Percentiles rank a stretch among this genome's conserved stretches.
phyloP scores from a whole-genome alignment of 331 rosid genomes.

The Pyracantha coccinea region DNA sequence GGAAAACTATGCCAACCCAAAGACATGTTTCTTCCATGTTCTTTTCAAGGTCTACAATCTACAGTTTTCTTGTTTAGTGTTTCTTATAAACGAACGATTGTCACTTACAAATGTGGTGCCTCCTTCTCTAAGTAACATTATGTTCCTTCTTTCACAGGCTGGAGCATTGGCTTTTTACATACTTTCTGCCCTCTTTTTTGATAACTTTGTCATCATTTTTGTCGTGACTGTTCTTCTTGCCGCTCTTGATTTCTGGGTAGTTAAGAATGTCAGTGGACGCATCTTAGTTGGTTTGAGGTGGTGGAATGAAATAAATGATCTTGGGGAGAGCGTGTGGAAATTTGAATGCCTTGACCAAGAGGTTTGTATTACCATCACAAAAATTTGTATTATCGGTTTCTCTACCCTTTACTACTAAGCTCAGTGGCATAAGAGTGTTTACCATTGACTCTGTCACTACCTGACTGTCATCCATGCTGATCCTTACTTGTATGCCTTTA shows the following conservation, averaged over 20 bases:
- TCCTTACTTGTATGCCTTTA: conserved; percentile 18
- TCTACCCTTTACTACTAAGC: neutral
- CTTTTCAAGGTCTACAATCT: conserved; percentile 66
- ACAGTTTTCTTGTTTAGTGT: neutral
- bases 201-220: conserved; percentile 84
- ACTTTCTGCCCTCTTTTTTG: conserved; percentile 70
- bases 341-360: conserved; percentile 98
- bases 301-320: conserved; percentile 97
- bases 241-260: conserved; percentile 97
- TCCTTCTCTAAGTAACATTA: neutral
- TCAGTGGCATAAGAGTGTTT: neutral
- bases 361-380: conserved; percentile 30
- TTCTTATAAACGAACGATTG: neutral
- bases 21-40: conserved; percentile 85
- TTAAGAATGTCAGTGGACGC: conserved; percentile 93
- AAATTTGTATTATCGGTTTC: neutral
- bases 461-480: conserved; percentile 8
- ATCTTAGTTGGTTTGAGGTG: conserved; percentile 95
- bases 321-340: conserved; percentile 96
- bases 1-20: conserved; percentile 88
- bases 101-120: neutral
- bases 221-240: conserved; percentile 93
- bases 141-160: conserved; percentile 43
- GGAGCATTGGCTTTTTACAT: conserved; percentile 89
- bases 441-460: neutral